phyloP scores from a whole-genome alignment of 2,329 filamentous ascomycete species.

The Beauveria caledonica region DNA sequence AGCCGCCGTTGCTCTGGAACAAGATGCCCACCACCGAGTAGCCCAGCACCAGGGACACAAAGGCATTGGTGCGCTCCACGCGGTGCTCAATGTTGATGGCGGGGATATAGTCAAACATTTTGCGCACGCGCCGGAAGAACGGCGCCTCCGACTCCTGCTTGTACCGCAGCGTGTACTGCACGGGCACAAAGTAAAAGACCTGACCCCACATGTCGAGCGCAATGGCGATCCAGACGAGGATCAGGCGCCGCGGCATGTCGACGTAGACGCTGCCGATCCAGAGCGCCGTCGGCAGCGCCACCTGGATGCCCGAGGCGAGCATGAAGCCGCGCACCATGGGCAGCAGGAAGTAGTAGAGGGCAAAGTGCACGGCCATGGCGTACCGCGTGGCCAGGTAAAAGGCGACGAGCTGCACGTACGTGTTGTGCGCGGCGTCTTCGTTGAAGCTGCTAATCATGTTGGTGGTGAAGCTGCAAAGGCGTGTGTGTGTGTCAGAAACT shows the following conservation, averaged over 20 bases:
- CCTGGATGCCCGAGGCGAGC: slow-evolving; percentile 37
- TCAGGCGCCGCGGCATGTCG: slow-evolving; percentile 44
- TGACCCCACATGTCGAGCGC: slow-evolving; percentile 43
- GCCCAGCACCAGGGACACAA: slow-evolving; percentile 56
- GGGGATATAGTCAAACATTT: slow-evolving; percentile 50
- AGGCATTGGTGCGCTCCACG: slow-evolving; percentile 55
- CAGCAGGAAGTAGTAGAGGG: slow-evolving; percentile 37
- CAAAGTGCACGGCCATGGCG: slow-evolving; percentile 41
- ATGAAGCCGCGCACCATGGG: slow-evolving; percentile 52
- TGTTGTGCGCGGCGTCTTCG: slow-evolving; percentile 32
- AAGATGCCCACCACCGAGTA: slow-evolving; percentile 55
- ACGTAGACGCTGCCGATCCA: slow-evolving; percentile 55
- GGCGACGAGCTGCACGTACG: slow-evolving; percentile 49
- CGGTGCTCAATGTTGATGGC: slow-evolving; percentile 59
- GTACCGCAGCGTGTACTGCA: slow-evolving; percentile 20
- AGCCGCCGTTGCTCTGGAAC: slow-evolving; percentile 42
- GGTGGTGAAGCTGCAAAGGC: slow-evolving; percentile 41
- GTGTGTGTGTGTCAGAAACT: too few relatives aligned
- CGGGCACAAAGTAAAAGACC: slow-evolving; percentile 33
- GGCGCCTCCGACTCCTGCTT: slow-evolving; percentile 11
- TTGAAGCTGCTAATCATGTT: slow-evolving; percentile 52
- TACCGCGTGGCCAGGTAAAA: slow-evolving; percentile 54
- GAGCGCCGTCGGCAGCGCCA: slow-evolving; percentile 39
- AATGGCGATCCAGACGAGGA: slow-evolving; percentile 48
- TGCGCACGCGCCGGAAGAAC: slow-evolving; percentile 21